Percentiles rank a stretch among this genome's conserved stretches.
Conservation (phyloP, 163 green algal species). For the Scenedesmus sp. region DNA sequence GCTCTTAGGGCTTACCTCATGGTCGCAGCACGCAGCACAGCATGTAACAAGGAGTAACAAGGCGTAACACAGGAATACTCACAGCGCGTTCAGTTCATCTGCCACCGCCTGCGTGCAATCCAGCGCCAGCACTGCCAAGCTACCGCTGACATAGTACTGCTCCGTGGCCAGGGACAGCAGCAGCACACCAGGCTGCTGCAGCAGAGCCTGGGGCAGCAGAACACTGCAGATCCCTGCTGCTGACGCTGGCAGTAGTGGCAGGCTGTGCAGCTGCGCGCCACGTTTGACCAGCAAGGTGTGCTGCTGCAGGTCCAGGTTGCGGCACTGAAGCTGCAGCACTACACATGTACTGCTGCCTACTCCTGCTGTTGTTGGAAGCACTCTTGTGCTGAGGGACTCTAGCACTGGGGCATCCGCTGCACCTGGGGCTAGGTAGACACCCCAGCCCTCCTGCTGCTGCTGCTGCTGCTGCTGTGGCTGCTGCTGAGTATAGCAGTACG, state of each 20-base stretch:
- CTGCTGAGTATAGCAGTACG: neutral
- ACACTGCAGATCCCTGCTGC: neutral
- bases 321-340: neutral
- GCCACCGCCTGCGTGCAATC: neutral
- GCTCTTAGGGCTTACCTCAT: no score
- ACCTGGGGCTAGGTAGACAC: neutral
- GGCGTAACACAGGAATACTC: neutral
- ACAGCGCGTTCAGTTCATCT: neutral
- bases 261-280: neutral
- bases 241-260: slow-evolving; percentile 3
- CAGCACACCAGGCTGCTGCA: neutral
- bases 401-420: neutral
- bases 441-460: neutral
- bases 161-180: neutral
- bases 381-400: neutral
- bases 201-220: neutral
- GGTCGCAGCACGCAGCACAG: no score
- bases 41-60: no score
- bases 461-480: neutral
- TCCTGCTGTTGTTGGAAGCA: neutral
- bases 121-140: slow-evolving; percentile 1
- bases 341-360: neutral
- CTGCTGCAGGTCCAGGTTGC: neutral
- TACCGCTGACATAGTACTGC: neutral
- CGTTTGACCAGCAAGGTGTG: neutral